Evolutionary conservation across 2,329 filamentous ascomycete species (phyloP).

Genomic region (Bipolaris oryzae): DNA sequence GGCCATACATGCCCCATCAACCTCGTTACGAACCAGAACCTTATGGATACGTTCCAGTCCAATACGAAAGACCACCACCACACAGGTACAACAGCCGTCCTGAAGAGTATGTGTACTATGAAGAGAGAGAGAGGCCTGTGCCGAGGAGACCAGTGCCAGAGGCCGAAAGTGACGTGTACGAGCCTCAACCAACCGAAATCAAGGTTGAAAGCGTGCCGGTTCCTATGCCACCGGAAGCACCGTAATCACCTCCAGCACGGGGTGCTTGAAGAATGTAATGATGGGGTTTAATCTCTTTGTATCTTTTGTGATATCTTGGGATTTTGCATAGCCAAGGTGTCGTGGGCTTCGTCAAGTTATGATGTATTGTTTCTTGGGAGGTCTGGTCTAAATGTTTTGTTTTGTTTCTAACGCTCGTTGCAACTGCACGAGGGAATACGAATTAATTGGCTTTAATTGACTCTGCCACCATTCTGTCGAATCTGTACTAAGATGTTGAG

Average conservation of each 20-base stretch:
- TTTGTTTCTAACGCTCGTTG: background rate
- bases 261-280: background rate
- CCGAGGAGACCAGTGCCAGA: constrained; percentile 24
- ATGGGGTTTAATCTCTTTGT: background rate
- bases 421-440: background rate
- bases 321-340: constrained; percentile 1
- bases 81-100: constrained; percentile 34
- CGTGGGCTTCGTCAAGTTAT: background rate
- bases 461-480: background rate
- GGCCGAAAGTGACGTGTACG: constrained; percentile 34
- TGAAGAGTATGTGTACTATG: constrained; percentile 41
- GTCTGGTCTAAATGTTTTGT: background rate
- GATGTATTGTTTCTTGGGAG: background rate
- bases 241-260: background rate
- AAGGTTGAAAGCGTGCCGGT: constrained; percentile 34
- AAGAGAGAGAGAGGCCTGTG: constrained; percentile 36
- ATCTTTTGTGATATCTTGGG: background rate
- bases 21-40: constrained; percentile 39
- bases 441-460: background rate
- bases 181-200: constrained; percentile 31
- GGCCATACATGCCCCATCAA: constrained; percentile 19
- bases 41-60: constrained; percentile 37
- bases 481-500: background rate
- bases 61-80: constrained; percentile 36
- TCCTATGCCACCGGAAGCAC: constrained; percentile 18